Percentiles rank a stretch among this genome's conserved stretches.
These are phyloP conservation scores for Acorus gramineus DNA, from an alignment of 106 monocot genomes.

Conservation along the genomic window DNA sequence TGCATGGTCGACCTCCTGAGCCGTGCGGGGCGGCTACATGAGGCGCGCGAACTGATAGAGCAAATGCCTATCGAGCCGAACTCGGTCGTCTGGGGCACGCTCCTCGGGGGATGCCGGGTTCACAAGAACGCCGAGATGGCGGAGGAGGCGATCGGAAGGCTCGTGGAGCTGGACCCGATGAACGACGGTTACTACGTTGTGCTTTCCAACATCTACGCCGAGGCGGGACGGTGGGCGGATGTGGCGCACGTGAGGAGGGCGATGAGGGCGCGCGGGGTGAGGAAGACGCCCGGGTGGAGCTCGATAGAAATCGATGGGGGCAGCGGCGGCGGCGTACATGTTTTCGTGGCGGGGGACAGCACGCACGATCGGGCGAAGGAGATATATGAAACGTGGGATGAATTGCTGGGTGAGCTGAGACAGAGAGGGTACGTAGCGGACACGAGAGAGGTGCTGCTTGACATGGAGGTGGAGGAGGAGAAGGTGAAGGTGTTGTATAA, in stretches of 20 bases:
- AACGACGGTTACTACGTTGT: constrained; percentile 70
- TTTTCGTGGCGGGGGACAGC: constrained; percentile 52
- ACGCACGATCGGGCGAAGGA: constrained; percentile 19
- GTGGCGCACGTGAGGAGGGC: constrained; percentile 30
- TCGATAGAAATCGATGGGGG: constrained; percentile 17
- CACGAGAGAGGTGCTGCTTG: constrained; percentile 50
- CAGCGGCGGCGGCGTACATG: constrained; percentile 24
- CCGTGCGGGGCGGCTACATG: constrained; percentile 43
- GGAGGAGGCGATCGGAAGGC: constrained; percentile 36
- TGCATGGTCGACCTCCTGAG: constrained; percentile 73
- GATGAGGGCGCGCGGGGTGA: constrained; percentile 56
- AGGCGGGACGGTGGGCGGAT: constrained; percentile 34
- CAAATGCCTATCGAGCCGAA: constrained; percentile 52
- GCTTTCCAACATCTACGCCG: constrained; percentile 70
- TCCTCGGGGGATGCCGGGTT: constrained; percentile 53
- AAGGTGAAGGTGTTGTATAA: constrained; percentile 42
- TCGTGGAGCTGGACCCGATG: constrained; percentile 35
- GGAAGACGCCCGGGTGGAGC: constrained; percentile 63
- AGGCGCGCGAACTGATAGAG: constrained; percentile 43
- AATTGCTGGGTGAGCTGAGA: constrained; percentile 32
- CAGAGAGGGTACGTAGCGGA: constrained; percentile 38
- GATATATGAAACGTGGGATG: constrained; percentile 39
- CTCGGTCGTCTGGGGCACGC: constrained; percentile 55
- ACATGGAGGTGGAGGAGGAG: constrained; percentile 47
- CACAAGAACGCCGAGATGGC: constrained; percentile 49